These are phyloP conservation scores for Neofusicoccum cordaticola DNA, from an alignment of 2,329 filamentous ascomycete species.

Conservation along the genomic window DNA sequence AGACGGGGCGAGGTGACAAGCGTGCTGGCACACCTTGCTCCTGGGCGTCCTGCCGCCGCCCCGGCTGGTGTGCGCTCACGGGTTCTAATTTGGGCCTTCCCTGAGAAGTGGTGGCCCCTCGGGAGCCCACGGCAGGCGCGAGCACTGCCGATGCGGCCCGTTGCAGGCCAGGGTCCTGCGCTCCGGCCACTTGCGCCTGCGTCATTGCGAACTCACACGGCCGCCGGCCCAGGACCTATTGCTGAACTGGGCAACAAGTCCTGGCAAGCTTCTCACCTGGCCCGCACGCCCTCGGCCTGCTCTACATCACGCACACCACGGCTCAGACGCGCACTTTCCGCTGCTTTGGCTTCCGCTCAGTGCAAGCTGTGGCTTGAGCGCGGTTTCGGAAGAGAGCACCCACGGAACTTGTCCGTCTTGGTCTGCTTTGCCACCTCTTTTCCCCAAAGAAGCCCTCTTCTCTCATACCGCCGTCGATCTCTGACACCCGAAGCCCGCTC, in stretches of 20 bases:
- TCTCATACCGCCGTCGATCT: background rate
- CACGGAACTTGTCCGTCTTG: background rate
- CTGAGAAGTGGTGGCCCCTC: background rate
- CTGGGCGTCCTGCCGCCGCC: background rate
- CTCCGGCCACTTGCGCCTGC: background rate
- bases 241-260: background rate
- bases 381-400: background rate
- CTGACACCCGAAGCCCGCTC: background rate
- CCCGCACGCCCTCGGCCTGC: background rate
- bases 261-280: background rate
- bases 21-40: background rate
- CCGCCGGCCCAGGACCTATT: background rate
- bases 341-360: background rate
- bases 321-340: background rate
- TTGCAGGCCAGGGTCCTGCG: background rate
- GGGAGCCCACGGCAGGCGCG: background rate
- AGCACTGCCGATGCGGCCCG: slow-evolving; percentile 4
- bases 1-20: background rate
- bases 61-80: background rate
- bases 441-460: background rate
- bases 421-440: background rate
- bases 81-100: background rate
- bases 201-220: background rate
- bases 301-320: background rate
- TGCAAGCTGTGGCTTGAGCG: background rate